Percentiles rank a stretch among this genome's conserved stretches.
These are phyloP conservation scores for Pseudogymnoascus sp. DNA, from an alignment of 2,329 filamentous ascomycete genomes.

Conservation along the genomic window DNA sequence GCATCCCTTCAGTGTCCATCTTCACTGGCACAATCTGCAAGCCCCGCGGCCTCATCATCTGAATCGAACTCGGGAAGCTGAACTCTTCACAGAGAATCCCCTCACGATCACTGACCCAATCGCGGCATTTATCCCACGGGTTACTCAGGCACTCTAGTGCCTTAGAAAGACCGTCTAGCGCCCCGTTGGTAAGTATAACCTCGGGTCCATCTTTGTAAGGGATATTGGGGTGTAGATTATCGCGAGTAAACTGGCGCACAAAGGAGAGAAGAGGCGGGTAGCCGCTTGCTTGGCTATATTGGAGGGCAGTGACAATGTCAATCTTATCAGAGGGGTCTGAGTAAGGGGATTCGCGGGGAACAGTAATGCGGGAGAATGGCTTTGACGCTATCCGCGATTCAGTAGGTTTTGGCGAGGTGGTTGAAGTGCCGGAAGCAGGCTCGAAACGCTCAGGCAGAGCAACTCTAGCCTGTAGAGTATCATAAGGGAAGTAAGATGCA, in stretches of 20 bases:
- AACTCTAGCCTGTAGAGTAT: constrained; percentile 76
- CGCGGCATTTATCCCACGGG: constrained; percentile 61
- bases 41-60: constrained; percentile 49
- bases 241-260: constrained; percentile 66
- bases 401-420: constrained; percentile 24
- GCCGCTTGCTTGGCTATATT: constrained; percentile 78
- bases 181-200: constrained; percentile 69
- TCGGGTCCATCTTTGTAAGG: constrained; percentile 72
- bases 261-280: constrained; percentile 73
- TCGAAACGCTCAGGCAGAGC: constrained; percentile 67
- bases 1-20: constrained; percentile 74
- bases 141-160: constrained; percentile 66
- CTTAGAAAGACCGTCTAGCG: constrained; percentile 81
- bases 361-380: constrained; percentile 46
- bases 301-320: constrained; percentile 71
- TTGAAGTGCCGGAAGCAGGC: not conserved
- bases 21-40: constrained; percentile 65
- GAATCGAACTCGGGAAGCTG: constrained; percentile 69
- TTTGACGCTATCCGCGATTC: constrained; percentile 9
- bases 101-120: constrained; percentile 62
- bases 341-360: constrained; percentile 59
- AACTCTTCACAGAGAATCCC: constrained; percentile 73
- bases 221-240: constrained; percentile 71
- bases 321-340: constrained; percentile 59
- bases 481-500: constrained; percentile 76